Percentiles rank a stretch among this genome's conserved stretches.
Conservation (phyloP, 345 rosid species). For the Gossypium thurberi region DNA sequence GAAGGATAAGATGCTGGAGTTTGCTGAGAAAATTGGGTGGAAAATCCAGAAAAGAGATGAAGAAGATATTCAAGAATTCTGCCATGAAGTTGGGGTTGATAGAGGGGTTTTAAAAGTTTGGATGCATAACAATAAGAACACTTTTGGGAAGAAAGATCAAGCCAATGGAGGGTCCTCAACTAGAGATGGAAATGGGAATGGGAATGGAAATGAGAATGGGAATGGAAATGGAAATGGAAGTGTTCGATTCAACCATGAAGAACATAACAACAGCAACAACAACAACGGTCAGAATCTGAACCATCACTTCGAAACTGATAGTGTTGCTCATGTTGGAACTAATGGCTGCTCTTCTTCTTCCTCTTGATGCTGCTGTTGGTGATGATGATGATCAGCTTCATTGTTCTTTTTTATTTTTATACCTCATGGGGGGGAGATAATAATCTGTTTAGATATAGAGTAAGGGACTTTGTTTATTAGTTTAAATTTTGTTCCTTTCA, state of each 20-base stretch:
- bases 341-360: slow-evolving; percentile 56
- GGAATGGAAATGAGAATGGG: background rate
- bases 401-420: background rate
- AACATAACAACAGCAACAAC: slow-evolving; percentile 7
- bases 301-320: slow-evolving; percentile 25
- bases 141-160: slow-evolving; percentile 35
- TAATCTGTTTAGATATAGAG: slow-evolving; percentile 24
- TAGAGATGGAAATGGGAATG: background rate
- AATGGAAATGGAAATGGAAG: background rate
- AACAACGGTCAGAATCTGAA: slow-evolving; percentile 22
- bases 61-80: slow-evolving; percentile 49
- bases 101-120: slow-evolving; percentile 72
- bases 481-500: slow-evolving; percentile 10
- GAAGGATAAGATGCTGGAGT: slow-evolving; percentile 64
- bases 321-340: slow-evolving; percentile 25
- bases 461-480: slow-evolving; percentile 19
- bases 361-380: slow-evolving; percentile 13
- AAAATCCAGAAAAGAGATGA: slow-evolving; percentile 79
- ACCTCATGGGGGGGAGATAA: slow-evolving; percentile 5
- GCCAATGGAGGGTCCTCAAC: background rate
- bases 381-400: slow-evolving; percentile 8
- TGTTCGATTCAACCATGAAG: slow-evolving; percentile 2
- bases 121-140: slow-evolving; percentile 96
- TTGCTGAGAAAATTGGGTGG: slow-evolving; percentile 79
- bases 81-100: slow-evolving; percentile 66